phyloP scores from a whole-genome alignment of 139 green algal species.

The Trebouxia sp. region DNA sequence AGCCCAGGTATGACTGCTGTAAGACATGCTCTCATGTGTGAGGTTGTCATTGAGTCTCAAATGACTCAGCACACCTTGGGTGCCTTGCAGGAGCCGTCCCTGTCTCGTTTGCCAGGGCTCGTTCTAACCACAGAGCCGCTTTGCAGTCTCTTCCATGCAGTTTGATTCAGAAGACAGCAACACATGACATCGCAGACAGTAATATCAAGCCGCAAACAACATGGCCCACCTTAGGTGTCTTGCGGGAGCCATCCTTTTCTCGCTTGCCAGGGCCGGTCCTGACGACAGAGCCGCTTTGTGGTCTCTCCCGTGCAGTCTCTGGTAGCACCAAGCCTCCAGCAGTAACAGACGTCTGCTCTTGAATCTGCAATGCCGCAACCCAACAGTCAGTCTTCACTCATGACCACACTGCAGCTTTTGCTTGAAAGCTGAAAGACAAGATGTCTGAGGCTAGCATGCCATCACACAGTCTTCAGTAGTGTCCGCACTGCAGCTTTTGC shows the following conservation, averaged over 20 bases:
- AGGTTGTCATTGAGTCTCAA: too few relatives aligned
- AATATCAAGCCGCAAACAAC: too few relatives aligned
- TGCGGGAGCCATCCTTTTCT: constrained; percentile 66
- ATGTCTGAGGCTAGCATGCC: not conserved
- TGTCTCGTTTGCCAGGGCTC: too few relatives aligned
- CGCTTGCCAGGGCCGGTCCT: constrained; percentile 69
- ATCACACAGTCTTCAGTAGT: not conserved
- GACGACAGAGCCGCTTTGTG: constrained; percentile 67
- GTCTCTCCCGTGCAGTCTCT: constrained; percentile 85
- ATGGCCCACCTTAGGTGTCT: constrained; percentile 51
- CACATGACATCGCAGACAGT: not conserved
- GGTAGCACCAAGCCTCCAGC: constrained; percentile 92
- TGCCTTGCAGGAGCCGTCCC: too few relatives aligned
- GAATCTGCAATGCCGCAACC: constrained; percentile 46
- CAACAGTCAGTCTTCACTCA: not conserved
- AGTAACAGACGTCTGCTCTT: constrained; percentile 75
- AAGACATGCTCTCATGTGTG: too few relatives aligned
- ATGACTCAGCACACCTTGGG: too few relatives aligned
- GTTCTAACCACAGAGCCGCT: too few relatives aligned
- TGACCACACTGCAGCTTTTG: too few relatives aligned
- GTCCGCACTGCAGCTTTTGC: too few relatives aligned
- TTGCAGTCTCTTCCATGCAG: too few relatives aligned
- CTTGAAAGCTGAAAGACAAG: too few relatives aligned
- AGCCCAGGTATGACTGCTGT: too few relatives aligned
- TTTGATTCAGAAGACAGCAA: not conserved